Base-by-base conservation (phyloP, 2,329 filamentous ascomycete genomes). In the Fusarium sororula region DNA sequence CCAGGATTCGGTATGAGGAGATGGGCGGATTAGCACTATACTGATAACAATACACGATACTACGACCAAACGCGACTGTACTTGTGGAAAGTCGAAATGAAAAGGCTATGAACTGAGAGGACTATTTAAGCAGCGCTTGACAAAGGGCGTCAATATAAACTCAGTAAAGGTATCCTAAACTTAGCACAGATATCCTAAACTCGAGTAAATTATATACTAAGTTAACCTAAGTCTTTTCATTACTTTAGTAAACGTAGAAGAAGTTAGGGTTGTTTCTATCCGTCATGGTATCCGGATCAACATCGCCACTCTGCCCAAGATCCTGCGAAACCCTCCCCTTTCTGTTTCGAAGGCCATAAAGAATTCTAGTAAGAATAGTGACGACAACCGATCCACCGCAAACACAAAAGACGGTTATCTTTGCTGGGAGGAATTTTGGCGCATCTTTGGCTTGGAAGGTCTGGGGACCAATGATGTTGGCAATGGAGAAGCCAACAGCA, bases 261-360 rank as follows among this genome's bases (percentile, higher is more conserved):
- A 67, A 59, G 44, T 58, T 67, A 1, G 51, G 64, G 6, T 67
- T 67, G 13, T 66, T 66, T n/a, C 62, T 67, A 2, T 67, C 64
- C 6, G 51, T 66, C 26, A 66, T 42, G 15, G 32, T 65, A 6
- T 63, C 57, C 12, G 41, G 15, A 48, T 56, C 44, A 6, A 24
- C 30, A 30, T 66, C 24, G 3, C 38, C 37, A 2, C 32, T 17
- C 2, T 47, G 22, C 0, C 44, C 44, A 17, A 42, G 22, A 35
- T 66, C 30, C 5, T 32, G 37, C 1, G 50, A 57, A 9, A 59
- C 42, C 7, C 44, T 22, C 8, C 41, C 60, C 15, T 57, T 50
- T 3, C 60, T 38, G 7, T 66, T 66, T 20, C 62, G 26, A 2
- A 66, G 8, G 0, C 64, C 61, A 26, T 66, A 66, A 3, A 67